These are phyloP conservation scores for Cochlearia excelsa DNA, from an alignment of 345 rosid species.

Conservation along the genomic window DNA sequence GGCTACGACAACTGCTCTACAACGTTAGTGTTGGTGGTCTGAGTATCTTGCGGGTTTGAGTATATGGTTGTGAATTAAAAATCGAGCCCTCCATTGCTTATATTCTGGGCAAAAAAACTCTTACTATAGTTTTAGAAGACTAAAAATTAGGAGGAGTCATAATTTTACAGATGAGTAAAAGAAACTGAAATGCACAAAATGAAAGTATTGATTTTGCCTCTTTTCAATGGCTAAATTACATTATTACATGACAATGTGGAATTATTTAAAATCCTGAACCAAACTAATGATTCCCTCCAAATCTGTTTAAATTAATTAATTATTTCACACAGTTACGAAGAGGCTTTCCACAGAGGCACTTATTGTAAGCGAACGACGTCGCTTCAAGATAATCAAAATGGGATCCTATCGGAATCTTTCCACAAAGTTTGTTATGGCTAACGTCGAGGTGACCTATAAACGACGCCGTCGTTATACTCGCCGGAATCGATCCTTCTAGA, in stretches of 20 bases:
- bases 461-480: constrained; percentile 46
- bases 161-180: constrained; percentile 15
- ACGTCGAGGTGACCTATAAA: constrained; percentile 75
- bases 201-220: constrained; percentile 10
- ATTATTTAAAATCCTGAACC: not conserved
- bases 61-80: constrained; percentile 54
- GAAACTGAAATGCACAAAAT: constrained; percentile 8
- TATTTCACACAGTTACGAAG: constrained; percentile 50
- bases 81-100: not conserved
- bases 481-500: constrained; percentile 59
- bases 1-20: constrained; percentile 80
- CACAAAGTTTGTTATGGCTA: constrained; percentile 83
- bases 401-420: constrained; percentile 65
- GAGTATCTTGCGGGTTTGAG: constrained; percentile 49
- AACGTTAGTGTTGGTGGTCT: constrained; percentile 47
- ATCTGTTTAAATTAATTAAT: not conserved
- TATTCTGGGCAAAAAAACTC: constrained; percentile 4
- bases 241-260: constrained; percentile 10
- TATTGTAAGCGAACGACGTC: constrained; percentile 60
- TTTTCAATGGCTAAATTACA: constrained; percentile 11
- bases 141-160: not conserved
- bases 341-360: constrained; percentile 81
- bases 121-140: not conserved
- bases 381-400: constrained; percentile 68
- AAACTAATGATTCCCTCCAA: constrained; percentile 12